Evolutionary conservation across 768 basidiomycete species (phyloP).

Genomic region (Auriculariales sp.): DNA sequence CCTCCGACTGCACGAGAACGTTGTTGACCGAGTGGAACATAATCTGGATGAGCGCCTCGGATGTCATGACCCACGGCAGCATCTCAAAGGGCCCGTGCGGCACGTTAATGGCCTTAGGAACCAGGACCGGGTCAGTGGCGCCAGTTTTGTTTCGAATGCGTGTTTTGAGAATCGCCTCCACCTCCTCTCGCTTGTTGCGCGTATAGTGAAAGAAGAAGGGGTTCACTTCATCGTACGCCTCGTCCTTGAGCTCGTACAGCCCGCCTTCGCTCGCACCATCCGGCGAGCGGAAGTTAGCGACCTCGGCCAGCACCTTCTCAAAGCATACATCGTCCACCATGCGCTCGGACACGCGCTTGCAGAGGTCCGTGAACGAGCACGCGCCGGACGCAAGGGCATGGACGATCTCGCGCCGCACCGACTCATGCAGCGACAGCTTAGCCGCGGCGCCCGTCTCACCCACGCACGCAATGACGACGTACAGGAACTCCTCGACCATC

Average conservation of each 20-base stretch:
- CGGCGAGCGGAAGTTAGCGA: conserved; percentile 72
- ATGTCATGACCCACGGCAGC: conserved; percentile 50
- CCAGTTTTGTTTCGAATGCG: conserved; percentile 53
- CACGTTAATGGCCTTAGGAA: conserved; percentile 58
- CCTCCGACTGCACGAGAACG: conserved; percentile 49
- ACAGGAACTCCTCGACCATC: conserved; percentile 87
- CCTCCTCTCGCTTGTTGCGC: conserved; percentile 85
- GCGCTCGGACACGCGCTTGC: conserved; percentile 81
- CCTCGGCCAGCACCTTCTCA: conserved; percentile 59
- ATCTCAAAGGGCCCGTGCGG: conserved; percentile 51
- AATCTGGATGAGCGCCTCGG: conserved; percentile 60
- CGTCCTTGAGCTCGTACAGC: conserved; percentile 77
- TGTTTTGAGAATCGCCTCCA: conserved; percentile 57
- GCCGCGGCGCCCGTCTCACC: conserved; percentile 68
- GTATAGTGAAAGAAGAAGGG: conserved; percentile 95
- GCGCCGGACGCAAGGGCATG: conserved; percentile 83
- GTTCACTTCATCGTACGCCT: conserved; percentile 74
- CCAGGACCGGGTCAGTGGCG: conserved; percentile 50
- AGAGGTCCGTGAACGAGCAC: conserved; percentile 79
- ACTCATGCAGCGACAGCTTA: conserved; percentile 43
- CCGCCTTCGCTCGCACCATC: conserved; percentile 68
- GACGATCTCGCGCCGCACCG: conserved; percentile 72
- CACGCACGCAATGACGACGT: conserved; percentile 73
- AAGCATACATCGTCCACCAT: conserved; percentile 74
- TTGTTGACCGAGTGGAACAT: conserved; percentile 75